A percentile compares a stretch with the other conserved stretches of the same genome.
phyloP scores from a whole-genome alignment of 805 yeast genomes.

The Suhomyces canberraensis region DNA sequence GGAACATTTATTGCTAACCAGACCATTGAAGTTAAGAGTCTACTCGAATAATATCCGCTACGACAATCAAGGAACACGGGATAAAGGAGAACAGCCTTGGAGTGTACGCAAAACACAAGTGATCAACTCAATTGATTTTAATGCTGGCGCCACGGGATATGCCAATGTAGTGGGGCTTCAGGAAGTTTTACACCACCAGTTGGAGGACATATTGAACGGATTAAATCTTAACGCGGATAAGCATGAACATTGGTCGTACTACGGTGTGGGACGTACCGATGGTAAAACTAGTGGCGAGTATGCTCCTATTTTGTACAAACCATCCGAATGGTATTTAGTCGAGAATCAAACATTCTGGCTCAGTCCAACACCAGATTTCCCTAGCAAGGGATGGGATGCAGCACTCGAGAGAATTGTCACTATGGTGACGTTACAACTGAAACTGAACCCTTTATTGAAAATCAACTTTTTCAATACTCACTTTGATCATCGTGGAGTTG shows the following conservation, averaged over 20 bases:
- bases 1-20: background rate
- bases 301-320: slow-evolving; percentile 35
- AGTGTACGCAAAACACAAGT: slow-evolving; percentile 35
- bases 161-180: slow-evolving; percentile 41
- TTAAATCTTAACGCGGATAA: slow-evolving; percentile 26
- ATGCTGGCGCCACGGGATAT: slow-evolving; percentile 21
- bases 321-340: slow-evolving; percentile 29
- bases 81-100: slow-evolving; percentile 46
- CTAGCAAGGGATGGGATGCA: slow-evolving; percentile 44
- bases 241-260: slow-evolving; percentile 29
- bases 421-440: slow-evolving; percentile 31
- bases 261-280: slow-evolving; percentile 36
- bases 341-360: slow-evolving; percentile 37
- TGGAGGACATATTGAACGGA: slow-evolving; percentile 26
- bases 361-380: slow-evolving; percentile 36
- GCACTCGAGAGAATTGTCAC: slow-evolving; percentile 40
- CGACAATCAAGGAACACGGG: slow-evolving; percentile 32
- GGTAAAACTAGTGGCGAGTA: slow-evolving; percentile 30
- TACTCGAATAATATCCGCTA: slow-evolving; percentile 47
- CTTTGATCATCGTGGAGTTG: slow-evolving; percentile 38
- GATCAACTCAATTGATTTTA: slow-evolving; percentile 38
- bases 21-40: slow-evolving; percentile 13
- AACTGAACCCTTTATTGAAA: slow-evolving; percentile 24
- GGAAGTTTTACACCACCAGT: slow-evolving; percentile 36
- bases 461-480: slow-evolving; percentile 41